These are phyloP conservation scores for Candida wancherniae DNA, from an alignment of 805 yeast species.

Conservation along the genomic window DNA sequence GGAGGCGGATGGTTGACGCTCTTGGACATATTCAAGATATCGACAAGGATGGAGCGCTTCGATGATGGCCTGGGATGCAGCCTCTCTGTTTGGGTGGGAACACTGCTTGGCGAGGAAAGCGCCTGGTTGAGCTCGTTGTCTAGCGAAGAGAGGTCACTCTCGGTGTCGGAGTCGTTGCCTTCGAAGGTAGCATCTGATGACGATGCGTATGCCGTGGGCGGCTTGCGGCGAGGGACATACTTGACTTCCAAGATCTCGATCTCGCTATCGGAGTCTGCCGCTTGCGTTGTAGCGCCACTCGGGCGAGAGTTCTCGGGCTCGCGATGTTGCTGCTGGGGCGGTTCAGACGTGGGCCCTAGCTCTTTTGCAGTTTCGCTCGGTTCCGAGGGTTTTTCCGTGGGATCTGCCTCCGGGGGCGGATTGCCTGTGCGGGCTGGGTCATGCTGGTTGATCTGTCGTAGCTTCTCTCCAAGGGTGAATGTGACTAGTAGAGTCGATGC, in stretches of 20 bases:
- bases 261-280: slow-evolving; percentile 13
- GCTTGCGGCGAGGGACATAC: not conserved
- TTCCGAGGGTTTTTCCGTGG: too few species aligned
- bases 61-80: not conserved
- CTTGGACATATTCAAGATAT: slow-evolving; percentile 6
- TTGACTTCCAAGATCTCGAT: slow-evolving; percentile 16
- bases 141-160: slow-evolving; percentile 13
- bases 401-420: too few species aligned
- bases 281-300: too few species aligned
- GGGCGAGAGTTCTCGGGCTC: not conserved
- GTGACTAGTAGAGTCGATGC: slow-evolving; percentile 9
- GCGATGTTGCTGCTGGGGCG: not conserved
- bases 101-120: slow-evolving; percentile 5
- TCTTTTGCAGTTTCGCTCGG: too few species aligned
- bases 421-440: too few species aligned
- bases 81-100: slow-evolving; percentile 5
- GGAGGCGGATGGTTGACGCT: slow-evolving; percentile 13
- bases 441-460: too few species aligned
- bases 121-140: slow-evolving; percentile 14
- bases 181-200: not conserved
- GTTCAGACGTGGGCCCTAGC: not conserved
- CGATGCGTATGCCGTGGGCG: not conserved
- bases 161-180: slow-evolving; percentile 2
- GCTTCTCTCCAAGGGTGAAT: slow-evolving; percentile 8
- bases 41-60: slow-evolving; percentile 8